phyloP scores from a whole-genome alignment of 2,329 filamentous ascomycete genomes.

The Penicillium sp. region DNA sequence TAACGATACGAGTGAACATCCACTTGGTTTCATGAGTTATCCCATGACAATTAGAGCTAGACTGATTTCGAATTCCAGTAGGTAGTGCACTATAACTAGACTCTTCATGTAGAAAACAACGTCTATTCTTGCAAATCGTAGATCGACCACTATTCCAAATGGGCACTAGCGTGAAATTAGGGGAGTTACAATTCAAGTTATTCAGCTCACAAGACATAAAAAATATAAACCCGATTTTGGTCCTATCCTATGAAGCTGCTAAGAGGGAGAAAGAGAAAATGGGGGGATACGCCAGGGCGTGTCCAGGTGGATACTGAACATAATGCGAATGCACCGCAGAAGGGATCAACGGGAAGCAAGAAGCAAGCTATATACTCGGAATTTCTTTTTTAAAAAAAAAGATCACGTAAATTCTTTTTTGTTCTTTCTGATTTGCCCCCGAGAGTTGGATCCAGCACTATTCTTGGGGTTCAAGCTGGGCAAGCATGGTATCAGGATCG shows the following conservation, averaged over 20 bases:
- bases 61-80: too few species aligned
- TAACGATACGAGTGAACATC: too few species aligned
- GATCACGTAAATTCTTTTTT: constrained; percentile 2
- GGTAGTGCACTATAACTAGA: too few species aligned
- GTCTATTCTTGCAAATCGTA: too few species aligned
- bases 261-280: background rate
- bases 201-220: background rate
- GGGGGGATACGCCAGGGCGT: background rate
- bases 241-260: background rate
- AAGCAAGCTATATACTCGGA: constrained; percentile 7
- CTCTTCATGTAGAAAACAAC: too few species aligned
- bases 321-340: constrained; percentile 11
- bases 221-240: background rate
- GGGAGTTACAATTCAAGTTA: too few species aligned
- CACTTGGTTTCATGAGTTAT: too few species aligned
- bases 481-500: constrained; percentile 3
- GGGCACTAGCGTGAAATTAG: too few species aligned
- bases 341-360: background rate
- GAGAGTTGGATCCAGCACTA: constrained; percentile 8
- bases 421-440: constrained; percentile 4
- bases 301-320: constrained; percentile 3
- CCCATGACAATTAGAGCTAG: too few species aligned
- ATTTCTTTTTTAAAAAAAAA: background rate
- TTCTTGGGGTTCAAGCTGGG: constrained; percentile 6
- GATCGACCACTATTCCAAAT: too few species aligned